phyloP scores from a whole-genome alignment of 2,329 filamentous ascomycete species.

The Calonectria leucothoes region DNA sequence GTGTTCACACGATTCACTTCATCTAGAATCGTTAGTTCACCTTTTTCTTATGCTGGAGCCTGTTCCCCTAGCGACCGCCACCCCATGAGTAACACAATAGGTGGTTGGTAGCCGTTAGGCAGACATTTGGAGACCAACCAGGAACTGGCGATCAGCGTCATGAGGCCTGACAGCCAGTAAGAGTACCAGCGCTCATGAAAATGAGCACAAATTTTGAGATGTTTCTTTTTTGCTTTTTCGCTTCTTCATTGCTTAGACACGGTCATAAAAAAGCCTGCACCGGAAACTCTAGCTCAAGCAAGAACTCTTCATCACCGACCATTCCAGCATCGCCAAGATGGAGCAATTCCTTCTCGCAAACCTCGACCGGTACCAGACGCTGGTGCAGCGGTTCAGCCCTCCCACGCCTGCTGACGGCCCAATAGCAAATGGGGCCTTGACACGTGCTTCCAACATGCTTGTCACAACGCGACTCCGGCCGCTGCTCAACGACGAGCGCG shows the following conservation, averaged over 20 bases:
- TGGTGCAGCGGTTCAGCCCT: neutral
- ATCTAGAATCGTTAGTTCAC: neutral
- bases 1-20: neutral
- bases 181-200: neutral
- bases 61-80: neutral
- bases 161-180: neutral
- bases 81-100: neutral
- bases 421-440: neutral
- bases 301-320: neutral
- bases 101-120: neutral
- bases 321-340: neutral
- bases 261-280: neutral
- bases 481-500: constrained; percentile 48
- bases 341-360: neutral
- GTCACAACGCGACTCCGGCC: constrained; percentile 53
- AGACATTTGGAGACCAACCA: neutral
- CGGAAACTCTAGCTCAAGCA: neutral
- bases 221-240: neutral
- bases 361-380: neutral
- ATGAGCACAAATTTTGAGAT: neutral
- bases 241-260: neutral
- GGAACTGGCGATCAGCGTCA: neutral
- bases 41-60: neutral
- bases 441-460: constrained; percentile 43
- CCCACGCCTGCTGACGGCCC: neutral